Conservation (phyloP, 208 protist genomes). For the Crithidia acanthocephali region DNA sequence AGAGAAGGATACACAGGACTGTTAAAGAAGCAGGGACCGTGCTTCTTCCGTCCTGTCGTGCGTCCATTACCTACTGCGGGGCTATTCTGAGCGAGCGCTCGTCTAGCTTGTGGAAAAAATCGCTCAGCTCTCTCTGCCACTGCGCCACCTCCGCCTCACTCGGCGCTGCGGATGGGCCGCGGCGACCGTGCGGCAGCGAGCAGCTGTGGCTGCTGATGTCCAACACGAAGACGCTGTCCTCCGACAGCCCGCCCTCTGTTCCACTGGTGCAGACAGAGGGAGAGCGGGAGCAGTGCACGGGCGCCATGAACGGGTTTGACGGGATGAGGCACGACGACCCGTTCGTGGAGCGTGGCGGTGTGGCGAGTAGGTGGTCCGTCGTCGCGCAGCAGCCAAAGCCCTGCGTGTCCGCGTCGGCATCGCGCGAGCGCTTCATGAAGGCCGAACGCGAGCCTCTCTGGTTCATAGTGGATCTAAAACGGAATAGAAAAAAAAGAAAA, state of each 20-base stretch:
- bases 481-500: conserved; percentile 1
- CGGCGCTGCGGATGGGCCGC: conserved; percentile 12
- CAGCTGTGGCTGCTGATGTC: conserved; percentile 33
- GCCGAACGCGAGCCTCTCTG: neutral
- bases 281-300: conserved; percentile 34
- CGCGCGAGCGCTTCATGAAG: conserved; percentile 23
- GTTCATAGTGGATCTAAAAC: conserved; percentile 12
- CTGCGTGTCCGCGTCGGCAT: conserved; percentile 6
- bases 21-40: too few species aligned
- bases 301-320: conserved; percentile 36
- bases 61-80: conserved; percentile 20
- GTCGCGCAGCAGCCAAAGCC: neutral
- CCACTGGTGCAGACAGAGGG: conserved; percentile 40
- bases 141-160: conserved; percentile 39
- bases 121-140: conserved; percentile 48
- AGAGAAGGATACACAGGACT: too few species aligned
- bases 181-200: conserved; percentile 14
- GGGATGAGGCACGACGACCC: conserved; percentile 19
- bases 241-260: conserved; percentile 45
- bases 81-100: conserved; percentile 39
- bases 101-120: conserved; percentile 55
- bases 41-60: too few species aligned
- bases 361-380: conserved; percentile 34
- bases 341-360: conserved; percentile 29
- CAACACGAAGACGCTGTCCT: conserved; percentile 48